Conservation (phyloP, 139 green algal species). For the Chloropicon primus region DNA sequence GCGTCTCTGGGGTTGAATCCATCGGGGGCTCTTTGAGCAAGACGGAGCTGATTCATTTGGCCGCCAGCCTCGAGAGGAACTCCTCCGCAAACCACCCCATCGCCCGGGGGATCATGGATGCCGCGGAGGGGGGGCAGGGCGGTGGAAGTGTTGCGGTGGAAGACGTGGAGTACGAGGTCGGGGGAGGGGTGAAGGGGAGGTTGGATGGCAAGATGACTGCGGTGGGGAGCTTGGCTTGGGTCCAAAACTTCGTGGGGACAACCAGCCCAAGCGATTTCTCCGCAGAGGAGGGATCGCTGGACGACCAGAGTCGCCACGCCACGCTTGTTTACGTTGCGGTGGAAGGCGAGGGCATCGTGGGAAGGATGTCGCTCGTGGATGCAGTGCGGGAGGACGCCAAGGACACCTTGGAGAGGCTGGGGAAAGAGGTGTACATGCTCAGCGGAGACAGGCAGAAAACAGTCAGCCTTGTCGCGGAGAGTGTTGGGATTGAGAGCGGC, state of each 20-base stretch:
- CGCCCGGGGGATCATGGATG: constrained; percentile 31
- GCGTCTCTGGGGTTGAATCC: constrained; percentile 22
- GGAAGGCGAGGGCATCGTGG: not conserved
- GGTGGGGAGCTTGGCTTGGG: not conserved
- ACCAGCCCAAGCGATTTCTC: too few relatives aligned
- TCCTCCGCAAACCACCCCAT: constrained; percentile 53
- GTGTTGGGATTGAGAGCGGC: not conserved
- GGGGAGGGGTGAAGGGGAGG: constrained; percentile 4
- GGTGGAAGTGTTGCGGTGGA: not conserved
- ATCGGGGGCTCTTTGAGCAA: not conserved
- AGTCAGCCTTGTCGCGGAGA: not conserved
- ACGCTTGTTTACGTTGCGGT: not conserved
- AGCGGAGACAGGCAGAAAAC: not conserved
- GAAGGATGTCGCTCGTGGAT: not conserved
- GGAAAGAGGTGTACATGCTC: constrained; percentile 10
- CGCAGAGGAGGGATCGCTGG: too few relatives aligned
- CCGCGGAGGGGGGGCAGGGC: constrained; percentile 3
- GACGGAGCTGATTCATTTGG: constrained; percentile 41
- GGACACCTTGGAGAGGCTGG: too few relatives aligned
- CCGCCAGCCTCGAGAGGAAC: constrained; percentile 51
- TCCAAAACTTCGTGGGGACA: not conserved
- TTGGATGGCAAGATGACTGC: constrained; percentile 24
- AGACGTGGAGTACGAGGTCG: not conserved
- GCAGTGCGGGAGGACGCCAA: not conserved
- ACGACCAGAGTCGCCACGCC: too few relatives aligned